Conservation (phyloP, 257 asterid species). For the Solanum appendiculatum region DNA sequence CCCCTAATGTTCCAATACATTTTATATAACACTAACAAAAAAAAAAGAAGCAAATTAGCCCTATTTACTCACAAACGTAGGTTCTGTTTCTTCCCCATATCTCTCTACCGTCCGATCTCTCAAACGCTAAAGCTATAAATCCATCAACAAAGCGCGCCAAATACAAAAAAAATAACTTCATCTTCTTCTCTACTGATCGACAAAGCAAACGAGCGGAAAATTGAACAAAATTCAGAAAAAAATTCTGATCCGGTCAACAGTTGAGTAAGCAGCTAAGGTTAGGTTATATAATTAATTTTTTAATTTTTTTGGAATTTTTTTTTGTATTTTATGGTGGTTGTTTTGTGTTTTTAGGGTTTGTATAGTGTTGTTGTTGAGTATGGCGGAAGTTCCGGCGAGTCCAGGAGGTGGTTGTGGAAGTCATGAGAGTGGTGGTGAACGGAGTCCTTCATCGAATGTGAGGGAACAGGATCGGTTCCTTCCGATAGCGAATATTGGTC, state of each 20-base stretch:
- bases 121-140: background rate
- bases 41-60: background rate
- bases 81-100: background rate
- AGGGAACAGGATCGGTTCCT: conserved; percentile 69
- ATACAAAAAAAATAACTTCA: background rate
- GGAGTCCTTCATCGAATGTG: conserved; percentile 53
- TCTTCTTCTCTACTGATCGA: background rate
- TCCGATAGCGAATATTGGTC: conserved; percentile 64
- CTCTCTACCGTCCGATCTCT: background rate
- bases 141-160: background rate
- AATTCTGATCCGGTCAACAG: background rate
- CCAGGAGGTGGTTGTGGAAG: conserved; percentile 38
- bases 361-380: background rate
- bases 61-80: background rate
- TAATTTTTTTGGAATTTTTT: background rate
- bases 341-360: conserved; percentile 29
- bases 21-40: background rate
- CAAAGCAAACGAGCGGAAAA: background rate
- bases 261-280: background rate
- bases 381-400: conserved; percentile 34
- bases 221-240: background rate
- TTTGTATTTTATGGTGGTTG: background rate
- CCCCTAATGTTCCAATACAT: background rate
- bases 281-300: background rate
- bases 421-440: conserved; percentile 50